Base-by-base conservation (phyloP, 192 early-diverging fungal genomes). In the Borealophlyctis nickersoniae region DNA sequence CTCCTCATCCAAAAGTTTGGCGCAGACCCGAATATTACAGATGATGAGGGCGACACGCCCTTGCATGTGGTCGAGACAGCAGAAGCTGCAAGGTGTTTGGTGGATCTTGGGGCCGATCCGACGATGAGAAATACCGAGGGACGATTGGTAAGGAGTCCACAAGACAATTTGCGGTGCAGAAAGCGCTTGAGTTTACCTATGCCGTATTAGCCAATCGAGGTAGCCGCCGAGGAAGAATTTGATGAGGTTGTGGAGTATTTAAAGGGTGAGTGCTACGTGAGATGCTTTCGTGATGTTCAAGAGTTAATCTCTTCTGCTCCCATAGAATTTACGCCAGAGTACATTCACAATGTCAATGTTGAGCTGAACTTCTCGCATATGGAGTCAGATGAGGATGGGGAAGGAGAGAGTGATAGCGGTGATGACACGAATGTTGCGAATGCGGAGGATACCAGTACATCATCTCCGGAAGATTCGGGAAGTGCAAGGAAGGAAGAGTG, bases 21-120 rank as follows among this genome's bases (percentile, higher is more conserved):
- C 19, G 88, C 81, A 52, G 69, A 92, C 51, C 76, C 89, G 30
- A 86, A 91, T 66, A 74, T 92, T 32, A 72, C 72, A 26, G 93
- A 95, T 67, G 54, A 73, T 19, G 93, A 95, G 24, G 85, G 88
- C 36, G 93, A 95, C 62, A 92, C 91, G 27, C 90, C 91, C 4
- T 75, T 95, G 36, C 90, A 87, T 63, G 79, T 87, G 13, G 82
- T 78, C 53, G 91, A 91, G 58, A 84, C 86, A 48, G 76, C 80
- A 13, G 85, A 81, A n/a, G 83, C 82, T 36, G 91, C 88, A 26
- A 45, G 80, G 60, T 67, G 85, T 27, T 66, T 95, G 30, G 62
- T 92, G 32, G 78, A 84, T 49, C 72, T 77, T 29, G 91, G 92
- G 13, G 91, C 91, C 5, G 86, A 91, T 62, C 70, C 84, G 13